Conservation (phyloP, 148 eudicot species). For the Euryodendron excelsum region DNA sequence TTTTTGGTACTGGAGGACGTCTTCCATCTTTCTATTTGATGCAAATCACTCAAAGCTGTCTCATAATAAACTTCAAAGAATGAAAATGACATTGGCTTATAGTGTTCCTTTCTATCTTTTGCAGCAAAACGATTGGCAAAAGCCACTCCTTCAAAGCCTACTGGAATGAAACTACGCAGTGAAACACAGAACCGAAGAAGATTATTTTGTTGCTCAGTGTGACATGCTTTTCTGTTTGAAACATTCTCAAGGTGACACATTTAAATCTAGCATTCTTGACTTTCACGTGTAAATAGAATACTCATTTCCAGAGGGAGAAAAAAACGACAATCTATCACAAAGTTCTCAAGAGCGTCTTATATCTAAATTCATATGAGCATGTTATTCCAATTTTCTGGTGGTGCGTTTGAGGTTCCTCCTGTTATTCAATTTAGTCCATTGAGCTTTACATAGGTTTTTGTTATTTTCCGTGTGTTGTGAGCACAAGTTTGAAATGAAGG, state of each 20-base stretch:
- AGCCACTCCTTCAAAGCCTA: constrained; percentile 25
- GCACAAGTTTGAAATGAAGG: too few relatives aligned
- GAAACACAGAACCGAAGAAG: constrained; percentile 27
- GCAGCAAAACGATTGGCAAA: constrained; percentile 44
- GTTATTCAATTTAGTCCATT: too few relatives aligned
- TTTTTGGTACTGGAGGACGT: background rate
- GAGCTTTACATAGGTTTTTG: too few relatives aligned
- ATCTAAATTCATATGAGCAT: background rate
- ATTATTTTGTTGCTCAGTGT: constrained; percentile 30
- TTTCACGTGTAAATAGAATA: constrained; percentile 12
- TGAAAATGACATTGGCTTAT: background rate
- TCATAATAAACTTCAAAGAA: background rate
- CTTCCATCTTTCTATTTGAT: background rate
- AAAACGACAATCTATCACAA: background rate
- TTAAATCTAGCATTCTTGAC: background rate
- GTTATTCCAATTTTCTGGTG: too few relatives aligned
- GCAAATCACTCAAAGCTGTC: background rate
- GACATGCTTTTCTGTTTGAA: background rate
- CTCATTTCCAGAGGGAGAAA: background rate
- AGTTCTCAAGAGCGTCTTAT: background rate
- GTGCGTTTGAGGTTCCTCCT: too few relatives aligned
- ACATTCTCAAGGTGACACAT: constrained; percentile 6
- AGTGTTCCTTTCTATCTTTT: constrained; percentile 5
- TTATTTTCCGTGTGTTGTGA: too few relatives aligned
- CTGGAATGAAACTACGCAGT: constrained; percentile 27